Conservation (phyloP, 805 yeast genomes). For the Tetrapisispora nanseiensis region DNA sequence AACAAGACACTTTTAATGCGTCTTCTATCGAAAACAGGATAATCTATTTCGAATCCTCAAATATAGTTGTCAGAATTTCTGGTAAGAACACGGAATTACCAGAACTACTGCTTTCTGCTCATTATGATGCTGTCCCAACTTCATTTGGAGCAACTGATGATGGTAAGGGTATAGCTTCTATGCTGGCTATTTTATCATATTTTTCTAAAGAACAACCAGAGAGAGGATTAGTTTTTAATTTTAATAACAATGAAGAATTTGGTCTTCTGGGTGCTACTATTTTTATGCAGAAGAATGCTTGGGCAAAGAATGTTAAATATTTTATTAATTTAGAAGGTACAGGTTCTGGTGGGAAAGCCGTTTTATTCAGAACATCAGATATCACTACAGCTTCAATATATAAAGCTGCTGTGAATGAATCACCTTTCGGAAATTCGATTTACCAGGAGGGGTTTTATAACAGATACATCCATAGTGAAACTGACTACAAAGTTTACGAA, state of each 20-base stretch:
- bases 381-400: slow-evolving; percentile 54
- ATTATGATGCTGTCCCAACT: slow-evolving; percentile 83
- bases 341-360: slow-evolving; percentile 81
- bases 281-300: slow-evolving; percentile 62
- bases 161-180: slow-evolving; percentile 78
- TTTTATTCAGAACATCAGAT: slow-evolving; percentile 77
- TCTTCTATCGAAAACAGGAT: slow-evolving; percentile 36
- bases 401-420: slow-evolving; percentile 40
- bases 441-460: slow-evolving; percentile 79
- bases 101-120: slow-evolving; percentile 72
- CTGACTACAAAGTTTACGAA: slow-evolving; percentile 70
- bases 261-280: slow-evolving; percentile 75
- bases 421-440: slow-evolving; percentile 71
- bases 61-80: slow-evolving; percentile 63
- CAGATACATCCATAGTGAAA: slow-evolving; percentile 64
- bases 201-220: slow-evolving; percentile 40
- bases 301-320: slow-evolving; percentile 51
- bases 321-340: slow-evolving; percentile 86
- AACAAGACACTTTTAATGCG: slow-evolving; percentile 38
- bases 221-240: slow-evolving; percentile 69
- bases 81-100: slow-evolving; percentile 52
- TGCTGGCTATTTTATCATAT: slow-evolving; percentile 58
- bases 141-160: slow-evolving; percentile 86
- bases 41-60: slow-evolving; percentile 74
- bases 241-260: slow-evolving; percentile 84